Base-by-base conservation (phyloP, 2,329 filamentous ascomycete species). In the Epichloe bromicola region DNA sequence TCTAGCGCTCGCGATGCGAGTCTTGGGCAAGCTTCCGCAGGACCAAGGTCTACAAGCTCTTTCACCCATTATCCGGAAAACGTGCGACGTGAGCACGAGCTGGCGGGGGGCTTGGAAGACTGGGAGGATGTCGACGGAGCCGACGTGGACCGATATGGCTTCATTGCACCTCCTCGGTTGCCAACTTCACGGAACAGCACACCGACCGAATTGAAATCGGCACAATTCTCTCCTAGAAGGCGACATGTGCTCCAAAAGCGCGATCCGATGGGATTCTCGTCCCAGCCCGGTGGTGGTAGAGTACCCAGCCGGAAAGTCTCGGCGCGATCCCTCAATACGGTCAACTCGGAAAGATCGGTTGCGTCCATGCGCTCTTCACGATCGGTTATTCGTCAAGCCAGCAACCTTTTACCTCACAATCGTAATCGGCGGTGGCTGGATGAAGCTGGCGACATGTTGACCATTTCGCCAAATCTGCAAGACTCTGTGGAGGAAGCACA, bases 91-190 rank as follows among this genome's bases (percentile, higher is more conserved):
- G 66, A 67, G 46, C 70, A 71, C 53, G 74, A 80, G 59, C 65
- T 75, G 40, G 77, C 76, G 77, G 79, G 45, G 45, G 78, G 79
- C 15, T 68, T 83, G 19, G 82, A 85, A 61, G 80, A 85, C 59
- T 85, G 80, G 80, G 76, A 83, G 58, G 78, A 84, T 56, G 68
- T 85, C 2, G 69, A 80, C 49, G 78, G 74, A 34, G 71, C 69
- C 47, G 75, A 80, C 61, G 76, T 85, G 55, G 82, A 85, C 66
- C 75, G 82, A 60, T 85, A 84, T 60, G 82, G 82, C 54, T 85
- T 85, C 66, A 85, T 85, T 59, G 74, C 65, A 49, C 61, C 69
- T 20, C 69, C 70, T 15, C 70, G 69, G 37, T 49, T 41, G 33
- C 68, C 68, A 15, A 62, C 63, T 7, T 70, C 74, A 19, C 67